Base-by-base conservation (phyloP, 2,329 filamentous ascomycete species). In the Aspergillus novoparasiticus region DNA sequence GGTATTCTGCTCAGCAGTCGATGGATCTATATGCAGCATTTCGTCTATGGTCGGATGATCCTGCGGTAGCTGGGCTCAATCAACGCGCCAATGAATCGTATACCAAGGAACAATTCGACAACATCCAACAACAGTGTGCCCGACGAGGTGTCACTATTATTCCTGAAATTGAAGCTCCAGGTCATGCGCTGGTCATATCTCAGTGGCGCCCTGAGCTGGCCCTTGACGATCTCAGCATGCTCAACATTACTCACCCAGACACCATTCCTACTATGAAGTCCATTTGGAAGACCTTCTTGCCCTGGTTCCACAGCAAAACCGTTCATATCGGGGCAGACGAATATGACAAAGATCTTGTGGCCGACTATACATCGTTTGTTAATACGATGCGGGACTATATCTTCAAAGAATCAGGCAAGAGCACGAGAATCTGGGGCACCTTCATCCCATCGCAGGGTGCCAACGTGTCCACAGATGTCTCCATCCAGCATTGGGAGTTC, bases 251-350 rank as follows among this genome's bases (percentile, higher is more conserved):
- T 2, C 76, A 85, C 51, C 82, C 84, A 0, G 81, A 84, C 1
- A 83, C 83, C 0, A 82, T 84, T 39, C 81, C 83, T 1, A 82
- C 81, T 0, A 77, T 85, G 73, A 73, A 85, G 68, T 72, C 78
- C 26, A 63, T 63, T 23, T 63, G 61, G 57, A 50, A 73, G 28
- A 80, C 79, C 0, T 85, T 86, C 63, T 67, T 86, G 4, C 81
- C 81, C 1, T 86, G 85, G 85, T 86, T 87, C 64, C 79, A 85
- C 36, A 80, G 77, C 10, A 86, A 85, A 66, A 81, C 80, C 1
- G 82, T 86, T 1, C 83, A 84, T 63, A 83, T 87, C 14, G 85
- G 85, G 0, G 85, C 85, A 0, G 84, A 86, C 62, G 85, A 87
- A 66, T 87, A 87, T 65, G 74, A 74, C 8, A 77, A 78, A 1